These are phyloP conservation scores for Physcomitrellopsis africana DNA, from an alignment of 225 moss, liverwort and hornwort species.

Conservation along the genomic window DNA sequence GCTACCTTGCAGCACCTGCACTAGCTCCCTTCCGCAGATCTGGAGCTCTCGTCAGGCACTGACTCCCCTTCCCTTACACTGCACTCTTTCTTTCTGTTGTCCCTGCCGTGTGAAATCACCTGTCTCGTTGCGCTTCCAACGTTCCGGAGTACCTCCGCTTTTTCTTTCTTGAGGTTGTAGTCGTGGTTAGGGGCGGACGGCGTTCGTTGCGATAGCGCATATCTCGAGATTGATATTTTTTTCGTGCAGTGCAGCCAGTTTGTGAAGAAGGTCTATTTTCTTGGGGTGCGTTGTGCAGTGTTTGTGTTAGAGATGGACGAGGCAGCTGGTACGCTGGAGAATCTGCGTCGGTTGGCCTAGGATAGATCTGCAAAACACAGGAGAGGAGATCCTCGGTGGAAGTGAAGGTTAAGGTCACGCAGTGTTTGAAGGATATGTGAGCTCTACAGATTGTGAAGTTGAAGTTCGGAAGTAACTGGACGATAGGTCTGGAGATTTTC, in stretches of 20 bases:
- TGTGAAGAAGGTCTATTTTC: not conserved
- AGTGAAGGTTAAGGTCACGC: constrained; percentile 21
- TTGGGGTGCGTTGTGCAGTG: not conserved
- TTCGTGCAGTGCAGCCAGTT: not conserved
- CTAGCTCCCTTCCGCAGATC: constrained; percentile 42
- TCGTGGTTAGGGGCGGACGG: not conserved
- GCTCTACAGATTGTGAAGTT: constrained; percentile 13
- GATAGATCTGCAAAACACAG: constrained; percentile 29
- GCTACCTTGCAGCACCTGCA: constrained; percentile 7
- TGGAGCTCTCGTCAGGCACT: constrained; percentile 28
- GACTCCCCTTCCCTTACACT: not conserved
- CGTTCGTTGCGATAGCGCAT: constrained; percentile 2
- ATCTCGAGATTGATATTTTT: constrained; percentile 1
- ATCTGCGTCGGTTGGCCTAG: constrained; percentile 32
- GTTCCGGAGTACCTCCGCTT: no score
- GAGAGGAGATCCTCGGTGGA: constrained; percentile 29
- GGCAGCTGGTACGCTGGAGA: constrained; percentile 37
- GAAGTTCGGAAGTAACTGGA: constrained; percentile 23
- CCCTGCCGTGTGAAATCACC: not conserved
- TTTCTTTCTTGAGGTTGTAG: not conserved
- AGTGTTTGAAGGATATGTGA: constrained; percentile 36
- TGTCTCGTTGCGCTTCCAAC: not conserved
- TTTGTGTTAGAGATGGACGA: constrained; percentile 37
- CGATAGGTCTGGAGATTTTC: constrained; percentile 44
- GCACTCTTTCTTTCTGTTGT: not conserved